Evolutionary conservation across 352 stramenopile species (phyloP).

Genomic region (Globisporangium yorkense): DNA sequence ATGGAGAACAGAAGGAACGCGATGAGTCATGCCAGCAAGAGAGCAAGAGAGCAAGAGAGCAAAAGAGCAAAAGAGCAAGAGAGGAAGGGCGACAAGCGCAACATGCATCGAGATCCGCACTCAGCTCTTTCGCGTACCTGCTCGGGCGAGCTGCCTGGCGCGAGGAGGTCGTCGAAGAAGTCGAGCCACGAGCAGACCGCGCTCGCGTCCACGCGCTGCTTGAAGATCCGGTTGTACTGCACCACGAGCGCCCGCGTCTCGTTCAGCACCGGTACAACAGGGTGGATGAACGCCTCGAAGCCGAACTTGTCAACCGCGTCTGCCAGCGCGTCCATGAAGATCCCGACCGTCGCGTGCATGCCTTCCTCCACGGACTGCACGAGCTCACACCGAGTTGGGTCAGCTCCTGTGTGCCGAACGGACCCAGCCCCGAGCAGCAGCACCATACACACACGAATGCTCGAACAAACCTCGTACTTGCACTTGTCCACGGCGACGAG

Average conservation of each 20-base stretch:
- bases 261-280: conserved; percentile 86
- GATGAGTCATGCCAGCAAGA: not conserved
- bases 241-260: conserved; percentile 80
- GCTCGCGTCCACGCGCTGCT: conserved; percentile 29
- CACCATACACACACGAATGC: not conserved
- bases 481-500: conserved; percentile 82
- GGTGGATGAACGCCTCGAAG: conserved; percentile 81
- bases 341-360: conserved; percentile 65
- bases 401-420: no score
- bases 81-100: no score
- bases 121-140: conserved; percentile 25
- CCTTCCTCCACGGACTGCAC: conserved; percentile 63
- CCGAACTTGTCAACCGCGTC: conserved; percentile 45
- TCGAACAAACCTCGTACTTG: conserved; percentile 64
- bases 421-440: not conserved
- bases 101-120: no score
- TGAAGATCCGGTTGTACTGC: conserved; percentile 78
- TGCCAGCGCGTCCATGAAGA: conserved; percentile 71
- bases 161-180: conserved; percentile 82
- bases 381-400: not conserved
- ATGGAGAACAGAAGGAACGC: not conserved
- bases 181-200: conserved; percentile 80
- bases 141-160: conserved; percentile 27
- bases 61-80: no score
- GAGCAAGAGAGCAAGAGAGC: no score